Evolutionary conservation across 495 filamentous ascomycete species (phyloP), one percentile per base, ranked within the genome.

Genomic region (Aspergillus leporis): DNA sequence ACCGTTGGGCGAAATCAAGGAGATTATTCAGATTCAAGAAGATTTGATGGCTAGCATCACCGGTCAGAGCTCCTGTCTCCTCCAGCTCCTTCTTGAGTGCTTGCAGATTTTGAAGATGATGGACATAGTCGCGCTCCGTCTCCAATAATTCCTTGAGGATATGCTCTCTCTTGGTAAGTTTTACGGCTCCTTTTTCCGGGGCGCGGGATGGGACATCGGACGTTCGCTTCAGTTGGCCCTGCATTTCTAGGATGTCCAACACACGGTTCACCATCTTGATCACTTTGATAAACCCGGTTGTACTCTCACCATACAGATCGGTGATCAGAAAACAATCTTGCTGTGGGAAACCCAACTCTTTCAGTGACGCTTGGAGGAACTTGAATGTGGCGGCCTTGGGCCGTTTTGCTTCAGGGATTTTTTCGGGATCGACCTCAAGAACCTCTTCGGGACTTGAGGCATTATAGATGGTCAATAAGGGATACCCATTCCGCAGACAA

Each of bases 101-200:
- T 67, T 98, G 93, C 18, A 98, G 73, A 61, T 93, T 92, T 67
- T 98, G 93, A 28, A 98, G 79, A 76, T 98, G 93, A 66, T 98
- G 93, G n/a, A 98, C 95, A 62, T 98, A 98, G 69, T 96, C 95
- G 41, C 94, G 87, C 70, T 98, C 94, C 5, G 93, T 98, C 63
- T 90, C 90, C 48, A 98, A 85, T 48, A 98, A 74, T 69, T 98
- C 94, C 63, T 89, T 85, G 31, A 98, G 83, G 59, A 98, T 88
- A 65, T 96, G 87, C 56, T 97, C 87, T 41, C 91, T 81, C 67
- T 92, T 91, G 51, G 90, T 94, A 64, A 91, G 72, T 55, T 88
- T 82, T 34, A 74, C 74, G 51, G 63, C 53, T 32, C 69, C 66
- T 70, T 58, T 81, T 72, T 46, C 78, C 9, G 79, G 71, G 12